Evolutionary conservation across 352 stramenopile species (phyloP).

Genomic region (Phytopythium vexans): DNA sequence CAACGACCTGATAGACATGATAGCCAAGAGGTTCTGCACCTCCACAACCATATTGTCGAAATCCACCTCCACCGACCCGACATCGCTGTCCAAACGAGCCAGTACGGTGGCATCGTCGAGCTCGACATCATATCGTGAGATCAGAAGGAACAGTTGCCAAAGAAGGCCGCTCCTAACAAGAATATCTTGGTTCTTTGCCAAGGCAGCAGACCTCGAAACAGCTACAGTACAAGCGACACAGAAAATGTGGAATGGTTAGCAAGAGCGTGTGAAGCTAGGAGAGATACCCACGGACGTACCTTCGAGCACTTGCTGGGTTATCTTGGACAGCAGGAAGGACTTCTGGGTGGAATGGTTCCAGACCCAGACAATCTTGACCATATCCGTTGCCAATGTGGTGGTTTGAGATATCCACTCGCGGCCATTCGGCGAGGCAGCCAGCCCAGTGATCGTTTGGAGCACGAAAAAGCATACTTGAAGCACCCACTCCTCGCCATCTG

Average conservation of each 20-base stretch:
- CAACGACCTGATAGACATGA: slow-evolving; percentile 64
- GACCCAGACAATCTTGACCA: slow-evolving; percentile 70
- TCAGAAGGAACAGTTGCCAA: slow-evolving; percentile 70
- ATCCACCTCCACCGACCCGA: slow-evolving; percentile 30
- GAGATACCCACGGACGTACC: slow-evolving; percentile 20
- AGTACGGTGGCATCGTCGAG: slow-evolving; percentile 54
- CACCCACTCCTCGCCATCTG: slow-evolving; percentile 25
- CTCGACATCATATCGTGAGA: slow-evolving; percentile 60
- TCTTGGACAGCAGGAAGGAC: slow-evolving; percentile 56
- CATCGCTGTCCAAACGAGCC: slow-evolving; percentile 30
- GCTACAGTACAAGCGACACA: slow-evolving; percentile 20
- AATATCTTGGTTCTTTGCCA: slow-evolving; percentile 54
- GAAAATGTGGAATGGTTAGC: not conserved
- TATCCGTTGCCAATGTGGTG: slow-evolving; percentile 62
- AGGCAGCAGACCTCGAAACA: slow-evolving; percentile 55
- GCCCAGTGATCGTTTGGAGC: slow-evolving; percentile 65
- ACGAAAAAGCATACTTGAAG: slow-evolving; percentile 58
- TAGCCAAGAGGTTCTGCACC: slow-evolving; percentile 66
- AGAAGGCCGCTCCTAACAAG: slow-evolving; percentile 50
- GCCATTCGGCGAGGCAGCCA: slow-evolving; percentile 51
- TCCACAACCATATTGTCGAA: slow-evolving; percentile 46
- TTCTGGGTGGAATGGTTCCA: slow-evolving; percentile 54
- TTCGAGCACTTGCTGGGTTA: slow-evolving; percentile 74
- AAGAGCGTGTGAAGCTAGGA: not conserved
- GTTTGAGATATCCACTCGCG: slow-evolving; percentile 61